Evolutionary conservation across 2,329 filamentous ascomycete species (phyloP).

Genomic region (Exophiala bonariae): DNA sequence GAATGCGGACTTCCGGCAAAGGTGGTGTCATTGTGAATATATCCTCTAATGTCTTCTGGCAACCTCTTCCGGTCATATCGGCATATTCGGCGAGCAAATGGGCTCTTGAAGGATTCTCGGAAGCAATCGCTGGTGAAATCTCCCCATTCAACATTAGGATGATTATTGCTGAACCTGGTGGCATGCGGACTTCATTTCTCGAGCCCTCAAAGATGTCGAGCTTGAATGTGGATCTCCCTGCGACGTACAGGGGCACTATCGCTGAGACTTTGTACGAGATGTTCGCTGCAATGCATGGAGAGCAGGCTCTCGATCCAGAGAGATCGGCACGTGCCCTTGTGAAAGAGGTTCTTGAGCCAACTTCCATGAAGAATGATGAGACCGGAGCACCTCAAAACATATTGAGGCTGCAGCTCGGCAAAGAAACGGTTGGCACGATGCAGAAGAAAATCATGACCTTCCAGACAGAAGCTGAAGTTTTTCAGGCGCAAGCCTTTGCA

Average conservation of each 20-base stretch:
- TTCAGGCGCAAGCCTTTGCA: constrained; percentile 2
- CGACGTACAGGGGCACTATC: constrained; percentile 14
- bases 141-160: constrained; percentile 37
- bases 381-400: constrained; percentile 31
- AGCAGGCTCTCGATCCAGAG: constrained; percentile 34
- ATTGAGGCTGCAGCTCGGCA: constrained; percentile 37
- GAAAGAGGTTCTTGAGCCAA: constrained; percentile 35
- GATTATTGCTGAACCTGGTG: constrained; percentile 44
- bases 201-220: constrained; percentile 14
- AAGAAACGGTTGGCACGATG: constrained; percentile 33
- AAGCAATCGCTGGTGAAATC: constrained; percentile 39
- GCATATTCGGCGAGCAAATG: constrained; percentile 39
- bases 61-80: constrained; percentile 29
- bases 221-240: constrained; percentile 11
- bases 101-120: constrained; percentile 43
- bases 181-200: constrained; percentile 44
- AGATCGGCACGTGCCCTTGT: constrained; percentile 38
- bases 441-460: constrained; percentile 12
- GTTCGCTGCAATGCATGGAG: constrained; percentile 18
- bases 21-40: constrained; percentile 23
- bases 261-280: constrained; percentile 8
- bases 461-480: background rate
- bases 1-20: constrained; percentile 11
- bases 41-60: constrained; percentile 6
- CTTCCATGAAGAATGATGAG: background rate